Base-by-base conservation (phyloP, 2,329 filamentous ascomycete genomes). In the Fusarium heterosporum region DNA sequence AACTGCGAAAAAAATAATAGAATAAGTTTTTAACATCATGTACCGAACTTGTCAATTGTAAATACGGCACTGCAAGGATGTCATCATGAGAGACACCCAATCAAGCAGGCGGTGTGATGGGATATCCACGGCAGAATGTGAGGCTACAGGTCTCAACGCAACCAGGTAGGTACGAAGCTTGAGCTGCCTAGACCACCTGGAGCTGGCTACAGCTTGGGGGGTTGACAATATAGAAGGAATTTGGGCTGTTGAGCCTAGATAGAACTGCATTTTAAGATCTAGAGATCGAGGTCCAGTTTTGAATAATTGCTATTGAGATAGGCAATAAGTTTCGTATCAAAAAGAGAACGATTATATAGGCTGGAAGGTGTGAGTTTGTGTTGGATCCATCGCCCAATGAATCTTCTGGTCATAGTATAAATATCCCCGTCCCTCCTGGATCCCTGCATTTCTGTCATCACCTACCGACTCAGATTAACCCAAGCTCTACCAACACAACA, bases 131-230 rank as follows among this genome's bases (percentile, higher is more conserved):
- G 70, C 67, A 67, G 55, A 60, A 54, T 36, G 13, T 29, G 41
- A 61, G 51, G 45, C 53, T 58, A 25, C 36, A 60, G 57, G 47
- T 50, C 34, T 6, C 47, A 59, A 61, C 64, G 61, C 61, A 65
- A 61, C 60, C 68, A 70, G 75, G 73, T 73, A 34, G 8, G 32
- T 36, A 77, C 75, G 75, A 77, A 77, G 75, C 75, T 77, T 72
- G 73, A 76, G 75, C 73, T 77, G 75, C 75, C 75, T 77, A 73
- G 74, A 22, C 22, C 22, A 22, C 22, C 22, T 22, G 22, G 22
- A 22, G 22, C 22, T 22, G 22, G 22, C 22, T 22, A 22, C 22
- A 22, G 22, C 22, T 22, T 22, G 32, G 8, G 30, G 32, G 32
- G 32, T 34, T 34, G 32, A 9, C 32, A 34, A 34, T n/a, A n/a